These are phyloP conservation scores for Zychaea mexicana DNA, from an alignment of 371 early-diverging fungal species.

Conservation along the genomic window DNA sequence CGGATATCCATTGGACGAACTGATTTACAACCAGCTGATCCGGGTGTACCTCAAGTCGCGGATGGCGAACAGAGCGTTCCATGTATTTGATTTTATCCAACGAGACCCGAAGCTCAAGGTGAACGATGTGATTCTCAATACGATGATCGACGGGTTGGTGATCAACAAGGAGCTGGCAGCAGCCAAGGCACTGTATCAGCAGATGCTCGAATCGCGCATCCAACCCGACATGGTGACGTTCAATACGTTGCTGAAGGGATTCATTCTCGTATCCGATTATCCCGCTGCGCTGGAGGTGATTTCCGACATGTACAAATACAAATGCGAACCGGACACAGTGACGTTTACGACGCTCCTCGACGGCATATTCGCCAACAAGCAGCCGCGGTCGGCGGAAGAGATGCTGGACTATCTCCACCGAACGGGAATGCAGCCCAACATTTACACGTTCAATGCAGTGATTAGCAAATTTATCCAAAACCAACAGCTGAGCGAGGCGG, in stretches of 20 bases:
- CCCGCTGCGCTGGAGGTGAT: conserved; percentile 27
- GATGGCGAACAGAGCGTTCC: conserved; percentile 28
- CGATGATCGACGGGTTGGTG: conserved; percentile 48
- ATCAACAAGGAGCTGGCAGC: conserved; percentile 38
- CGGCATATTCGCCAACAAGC: conserved; percentile 29
- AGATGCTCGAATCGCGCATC: conserved; percentile 30
- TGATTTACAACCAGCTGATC: conserved; percentile 41
- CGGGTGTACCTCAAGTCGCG: conserved; percentile 44
- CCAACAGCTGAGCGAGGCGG: conserved; percentile 35
- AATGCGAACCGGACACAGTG: conserved; percentile 41
- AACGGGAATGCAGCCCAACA: conserved; percentile 41
- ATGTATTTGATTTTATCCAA: conserved; percentile 37
- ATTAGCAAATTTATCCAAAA: conserved; percentile 43
- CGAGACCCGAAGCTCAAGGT: conserved; percentile 26
- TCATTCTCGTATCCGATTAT: conserved; percentile 23
- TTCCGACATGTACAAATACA: conserved; percentile 36
- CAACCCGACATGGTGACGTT: conserved; percentile 50
- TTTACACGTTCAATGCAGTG: conserved; percentile 48
- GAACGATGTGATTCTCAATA: conserved; percentile 44
- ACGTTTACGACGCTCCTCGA: conserved; percentile 49
- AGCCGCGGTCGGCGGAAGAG: conserved; percentile 27
- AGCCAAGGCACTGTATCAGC: conserved; percentile 33
- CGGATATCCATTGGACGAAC: conserved; percentile 31
- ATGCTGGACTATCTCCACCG: conserved; percentile 26
- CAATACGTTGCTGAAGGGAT: conserved; percentile 53